Base-by-base conservation (phyloP, 139 green algal genomes). In the Volvox reticuliferus region DNA sequence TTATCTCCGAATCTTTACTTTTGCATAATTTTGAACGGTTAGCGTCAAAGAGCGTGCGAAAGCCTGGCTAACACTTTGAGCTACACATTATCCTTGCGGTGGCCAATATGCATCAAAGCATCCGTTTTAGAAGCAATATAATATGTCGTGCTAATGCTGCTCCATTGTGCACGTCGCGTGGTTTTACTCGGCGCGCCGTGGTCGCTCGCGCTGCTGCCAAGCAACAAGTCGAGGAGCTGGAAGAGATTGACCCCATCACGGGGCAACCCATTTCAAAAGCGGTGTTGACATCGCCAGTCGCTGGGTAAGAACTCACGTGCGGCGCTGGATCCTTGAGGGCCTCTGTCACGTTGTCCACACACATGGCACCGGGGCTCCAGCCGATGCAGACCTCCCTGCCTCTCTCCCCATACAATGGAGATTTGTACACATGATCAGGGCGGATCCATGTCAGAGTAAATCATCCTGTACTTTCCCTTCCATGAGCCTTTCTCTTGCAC, bases 191-290 rank as follows among this genome's bases (percentile, higher is more conserved):
- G 18, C 35, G 78, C 1, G 20, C 30, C 22, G 12, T 67, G 1
- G 78, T 84, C 78, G 35, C 37, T 65, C 78, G 78, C 17, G 78
- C 78, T 65, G 37, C 78, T 68, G 78, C 78, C 36, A 84, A 84
- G 21, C 78, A 84, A 1, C 78, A 37, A 35, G 78, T 65, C 14
- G 36, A 86, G 79, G 78, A 91, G 17, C 67, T 93, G 26, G 86
- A 91, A 20, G 91, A 93, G 61, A 91, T 93, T 36, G 91, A 93
- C 35, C 91, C 91, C 61, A 80, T 93, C 26, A 93, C 93, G 37
- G 93, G 93, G 16, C 79, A 92, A 67, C 69, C 89, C 16, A 91
- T 95, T 44, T 79, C 65, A 35, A 93, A 87, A n/a, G 68, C 37
- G 14, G 75, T 84, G 0, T 68, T 92, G 1, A 92, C 68, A 6